Evolutionary conservation across 176 grass and related monocot genomes (phyloP).

Genomic region (Aegilops speltoides): DNA sequence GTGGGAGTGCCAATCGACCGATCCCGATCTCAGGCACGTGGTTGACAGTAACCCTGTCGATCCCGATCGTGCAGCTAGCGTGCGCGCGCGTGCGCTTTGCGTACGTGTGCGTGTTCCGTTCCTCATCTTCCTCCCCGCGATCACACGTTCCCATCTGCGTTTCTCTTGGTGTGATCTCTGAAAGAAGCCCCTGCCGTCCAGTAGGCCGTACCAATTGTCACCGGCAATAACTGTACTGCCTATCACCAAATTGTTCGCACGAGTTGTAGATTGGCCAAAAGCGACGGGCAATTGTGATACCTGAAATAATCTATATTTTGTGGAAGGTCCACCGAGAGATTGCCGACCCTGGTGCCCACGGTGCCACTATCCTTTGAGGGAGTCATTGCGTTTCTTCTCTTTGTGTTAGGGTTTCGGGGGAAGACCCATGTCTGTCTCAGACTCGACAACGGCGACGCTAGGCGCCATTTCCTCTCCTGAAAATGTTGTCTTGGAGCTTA

Average conservation of each 20-base stretch:
- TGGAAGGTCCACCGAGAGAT: not conserved
- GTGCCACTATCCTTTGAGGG: no score
- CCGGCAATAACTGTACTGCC: not conserved
- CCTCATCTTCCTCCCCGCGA: not conserved
- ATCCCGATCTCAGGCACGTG: conserved; percentile 14
- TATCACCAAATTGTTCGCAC: conserved; percentile 3
- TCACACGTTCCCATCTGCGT: not conserved
- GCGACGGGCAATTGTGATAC: not conserved
- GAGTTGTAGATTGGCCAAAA: conserved; percentile 10
- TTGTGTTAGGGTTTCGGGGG: no score
- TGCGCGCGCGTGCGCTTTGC: not conserved
- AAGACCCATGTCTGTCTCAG: no score
- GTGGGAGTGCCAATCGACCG: not conserved
- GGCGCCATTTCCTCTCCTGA: no score
- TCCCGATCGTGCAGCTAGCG: not conserved
- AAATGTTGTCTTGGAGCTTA: no score
- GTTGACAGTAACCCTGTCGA: not conserved
- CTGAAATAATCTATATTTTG: not conserved
- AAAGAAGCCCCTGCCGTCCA: not conserved
- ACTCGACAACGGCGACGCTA: no score
- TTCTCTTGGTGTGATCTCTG: not conserved
- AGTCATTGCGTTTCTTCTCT: no score
- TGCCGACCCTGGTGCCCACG: no score
- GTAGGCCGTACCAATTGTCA: not conserved
- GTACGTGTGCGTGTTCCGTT: not conserved